Percentiles rank a stretch among this genome's conserved stretches.
Conservation (phyloP, 2,329 filamentous ascomycete genomes). For the Myriosclerotinia duriaeana region DNA sequence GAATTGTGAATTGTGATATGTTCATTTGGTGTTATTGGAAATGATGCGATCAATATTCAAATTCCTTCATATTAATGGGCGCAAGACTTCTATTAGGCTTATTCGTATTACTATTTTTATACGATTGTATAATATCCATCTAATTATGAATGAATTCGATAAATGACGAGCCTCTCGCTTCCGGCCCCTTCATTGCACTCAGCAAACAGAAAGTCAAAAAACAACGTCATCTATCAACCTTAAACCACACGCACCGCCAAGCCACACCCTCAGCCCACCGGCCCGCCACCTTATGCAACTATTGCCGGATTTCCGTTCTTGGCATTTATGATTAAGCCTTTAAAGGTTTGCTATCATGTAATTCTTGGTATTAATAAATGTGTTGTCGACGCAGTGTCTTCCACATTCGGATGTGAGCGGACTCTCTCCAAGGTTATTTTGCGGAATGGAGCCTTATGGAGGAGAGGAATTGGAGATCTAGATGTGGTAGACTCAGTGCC, state of each 20-base stretch:
- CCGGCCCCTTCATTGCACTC: conserved; percentile 7
- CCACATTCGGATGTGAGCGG: neutral
- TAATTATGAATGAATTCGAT: neutral
- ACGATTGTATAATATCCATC: too few relatives aligned
- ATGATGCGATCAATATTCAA: too few relatives aligned
- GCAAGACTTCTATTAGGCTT: too few relatives aligned
- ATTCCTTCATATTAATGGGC: too few relatives aligned
- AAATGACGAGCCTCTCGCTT: neutral
- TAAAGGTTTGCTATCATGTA: neutral
- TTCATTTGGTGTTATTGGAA: too few relatives aligned
- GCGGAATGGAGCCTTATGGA: neutral
- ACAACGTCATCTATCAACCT: conserved; percentile 7
- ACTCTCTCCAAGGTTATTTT: neutral
- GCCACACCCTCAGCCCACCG: conserved; percentile 9
- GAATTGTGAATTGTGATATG: too few relatives aligned
- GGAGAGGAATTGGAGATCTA: neutral
- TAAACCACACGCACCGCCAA: neutral
- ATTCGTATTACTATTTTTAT: too few relatives aligned
- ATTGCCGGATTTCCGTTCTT: conserved; percentile 16
- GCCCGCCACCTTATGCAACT: neutral
- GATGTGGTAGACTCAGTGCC: neutral
- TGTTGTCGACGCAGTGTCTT: neutral
- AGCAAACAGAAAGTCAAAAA: neutral
- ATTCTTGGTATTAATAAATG: neutral
- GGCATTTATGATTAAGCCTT: neutral